A percentile compares a stretch with the other conserved stretches of the same genome.
These are phyloP conservation scores for Cladophialophora yegresii DNA, from an alignment of 2,329 filamentous ascomycete genomes.

Conservation along the genomic window DNA sequence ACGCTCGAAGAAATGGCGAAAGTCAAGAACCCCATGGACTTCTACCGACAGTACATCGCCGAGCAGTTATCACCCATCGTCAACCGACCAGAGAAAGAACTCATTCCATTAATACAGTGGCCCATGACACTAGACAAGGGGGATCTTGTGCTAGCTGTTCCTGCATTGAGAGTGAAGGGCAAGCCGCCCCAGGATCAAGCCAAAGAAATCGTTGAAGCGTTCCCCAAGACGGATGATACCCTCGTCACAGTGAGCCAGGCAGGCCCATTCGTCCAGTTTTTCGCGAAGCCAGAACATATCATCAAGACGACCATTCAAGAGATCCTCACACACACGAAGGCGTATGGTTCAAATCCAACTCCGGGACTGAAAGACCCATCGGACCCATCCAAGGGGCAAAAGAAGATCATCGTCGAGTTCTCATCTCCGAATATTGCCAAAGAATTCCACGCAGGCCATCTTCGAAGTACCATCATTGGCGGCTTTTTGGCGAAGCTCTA, in stretches of 20 bases:
- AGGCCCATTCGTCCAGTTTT: slow-evolving; percentile 65
- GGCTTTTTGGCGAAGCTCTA: slow-evolving; percentile 66
- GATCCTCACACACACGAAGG: slow-evolving; percentile 58
- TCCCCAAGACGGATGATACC: slow-evolving; percentile 60
- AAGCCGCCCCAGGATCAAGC: slow-evolving; percentile 61
- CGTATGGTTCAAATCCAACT: slow-evolving; percentile 63
- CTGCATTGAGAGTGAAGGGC: slow-evolving; percentile 53
- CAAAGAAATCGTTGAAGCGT: slow-evolving; percentile 58
- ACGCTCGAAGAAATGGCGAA: slow-evolving; percentile 40
- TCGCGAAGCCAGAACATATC: slow-evolving; percentile 62
- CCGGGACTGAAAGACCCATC: slow-evolving; percentile 61
- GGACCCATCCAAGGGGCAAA: slow-evolving; percentile 60
- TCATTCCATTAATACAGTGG: slow-evolving; percentile 48
- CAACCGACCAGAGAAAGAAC: slow-evolving; percentile 45
- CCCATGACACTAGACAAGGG: slow-evolving; percentile 52
- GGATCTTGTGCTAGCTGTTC: slow-evolving; percentile 48
- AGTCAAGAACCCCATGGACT: slow-evolving; percentile 50
- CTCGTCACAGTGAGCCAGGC: slow-evolving; percentile 41
- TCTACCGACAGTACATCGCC: slow-evolving; percentile 51
- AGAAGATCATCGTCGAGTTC: slow-evolving; percentile 61
- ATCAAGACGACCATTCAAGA: slow-evolving; percentile 60
- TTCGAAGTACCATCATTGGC: slow-evolving; percentile 68
- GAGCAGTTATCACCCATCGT: slow-evolving; percentile 45
- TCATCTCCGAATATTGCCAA: slow-evolving; percentile 69
- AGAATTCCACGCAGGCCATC: slow-evolving; percentile 66